phyloP scores from a whole-genome alignment of 2,329 filamentous ascomycete species.

The Aspergillus vadensis region DNA sequence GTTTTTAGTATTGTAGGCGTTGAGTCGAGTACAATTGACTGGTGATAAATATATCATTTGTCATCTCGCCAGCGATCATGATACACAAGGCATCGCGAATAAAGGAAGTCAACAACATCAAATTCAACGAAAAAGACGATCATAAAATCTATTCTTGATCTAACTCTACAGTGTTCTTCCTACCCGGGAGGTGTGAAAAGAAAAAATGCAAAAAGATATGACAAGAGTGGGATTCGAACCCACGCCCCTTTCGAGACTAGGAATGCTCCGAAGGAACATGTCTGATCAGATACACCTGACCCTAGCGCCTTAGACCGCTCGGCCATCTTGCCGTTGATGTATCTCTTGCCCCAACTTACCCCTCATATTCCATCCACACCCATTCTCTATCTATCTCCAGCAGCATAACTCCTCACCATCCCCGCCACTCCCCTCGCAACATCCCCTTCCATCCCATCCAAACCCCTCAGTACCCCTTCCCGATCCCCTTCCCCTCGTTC shows the following conservation, averaged over 20 bases:
- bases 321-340: constrained; percentile 2
- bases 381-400: neutral
- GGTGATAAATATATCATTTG: too few species aligned
- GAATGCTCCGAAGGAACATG: constrained; percentile 1
- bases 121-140: too few species aligned
- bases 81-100: too few species aligned
- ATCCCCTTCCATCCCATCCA: constrained; percentile 24
- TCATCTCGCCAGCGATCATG: too few species aligned
- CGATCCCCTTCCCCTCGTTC: constrained; percentile 35
- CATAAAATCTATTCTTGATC: too few species aligned
- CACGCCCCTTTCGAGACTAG: constrained; percentile 1
- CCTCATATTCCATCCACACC: too few species aligned
- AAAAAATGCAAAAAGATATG: neutral
- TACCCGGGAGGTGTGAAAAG: too few species aligned
- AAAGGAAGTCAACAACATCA: too few species aligned
- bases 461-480: constrained; percentile 63
- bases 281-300: neutral
- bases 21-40: too few species aligned
- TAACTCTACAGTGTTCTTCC: too few species aligned
- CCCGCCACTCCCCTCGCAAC: constrained; percentile 7
- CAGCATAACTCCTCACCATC: constrained; percentile 12
- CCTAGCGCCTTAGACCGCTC: constrained; percentile 5
- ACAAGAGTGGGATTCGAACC: constrained; percentile 6
- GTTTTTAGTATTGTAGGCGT: too few species aligned
- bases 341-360: neutral